A percentile compares a stretch with the other conserved stretches of the same genome.
Conservation (phyloP, 495 filamentous ascomycete genomes). For the Annulohypoxylon maeteangense region DNA sequence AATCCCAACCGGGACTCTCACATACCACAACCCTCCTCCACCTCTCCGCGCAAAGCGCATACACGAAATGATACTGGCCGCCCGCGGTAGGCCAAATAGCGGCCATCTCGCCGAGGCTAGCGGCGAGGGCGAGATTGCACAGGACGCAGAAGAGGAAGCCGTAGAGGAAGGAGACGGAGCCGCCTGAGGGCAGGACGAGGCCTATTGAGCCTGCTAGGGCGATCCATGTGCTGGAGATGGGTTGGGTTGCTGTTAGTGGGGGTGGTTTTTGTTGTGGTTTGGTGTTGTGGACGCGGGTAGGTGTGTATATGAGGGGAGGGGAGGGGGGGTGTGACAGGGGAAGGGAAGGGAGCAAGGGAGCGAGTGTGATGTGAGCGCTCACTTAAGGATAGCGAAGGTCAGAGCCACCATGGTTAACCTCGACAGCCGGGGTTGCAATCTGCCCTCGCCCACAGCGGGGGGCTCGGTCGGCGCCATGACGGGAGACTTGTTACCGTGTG, state of each 20-base stretch:
- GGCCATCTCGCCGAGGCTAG: constrained; percentile 61
- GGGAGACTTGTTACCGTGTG: too few species aligned
- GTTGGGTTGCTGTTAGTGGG: not conserved
- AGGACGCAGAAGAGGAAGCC: constrained; percentile 53
- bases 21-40: constrained; percentile 51
- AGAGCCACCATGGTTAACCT: constrained; percentile 48
- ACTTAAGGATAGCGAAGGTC: constrained; percentile 53
- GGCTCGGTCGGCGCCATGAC: constrained; percentile 16
- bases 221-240: constrained; percentile 46
- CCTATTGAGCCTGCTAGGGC: constrained; percentile 51
- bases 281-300: too few species aligned
- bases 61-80: constrained; percentile 64
- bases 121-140: constrained; percentile 56
- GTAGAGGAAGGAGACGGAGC: constrained; percentile 49
- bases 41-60: constrained; percentile 48
- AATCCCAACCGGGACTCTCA: constrained; percentile 12
- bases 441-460: constrained; percentile 32
- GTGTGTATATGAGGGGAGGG: too few species aligned
- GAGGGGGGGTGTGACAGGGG: not conserved
- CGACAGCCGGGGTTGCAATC: constrained; percentile 46
- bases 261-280: too few species aligned
- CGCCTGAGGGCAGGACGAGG: constrained; percentile 48
- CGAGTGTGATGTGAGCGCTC: constrained; percentile 4
- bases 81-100: constrained; percentile 64
- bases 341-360: not conserved